Evolutionary conservation across 106 monocot species (phyloP), one percentile per base, ranked within the genome.

Genomic region (Triglochin maritima): DNA sequence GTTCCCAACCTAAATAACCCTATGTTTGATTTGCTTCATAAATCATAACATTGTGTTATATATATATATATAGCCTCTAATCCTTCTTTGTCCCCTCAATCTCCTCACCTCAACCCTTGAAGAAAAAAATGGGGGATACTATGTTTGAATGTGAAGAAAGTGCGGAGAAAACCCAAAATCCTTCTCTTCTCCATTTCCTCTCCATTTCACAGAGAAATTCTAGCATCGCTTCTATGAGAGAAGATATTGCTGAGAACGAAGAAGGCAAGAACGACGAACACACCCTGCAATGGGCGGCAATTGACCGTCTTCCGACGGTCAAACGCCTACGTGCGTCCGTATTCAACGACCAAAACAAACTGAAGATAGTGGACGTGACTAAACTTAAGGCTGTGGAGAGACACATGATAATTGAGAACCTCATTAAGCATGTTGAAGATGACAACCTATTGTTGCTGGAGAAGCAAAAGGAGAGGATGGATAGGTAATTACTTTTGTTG

Each of bases 221-320:
- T 2, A 47, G 71, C 7, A 53, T 14, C 8, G 15, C 17, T 6
- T 68, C 78, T 9, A 29, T 17, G 9, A 63, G 59, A 53, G 73
- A 72, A 4, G 47, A 63, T 4, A 65, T 68, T 3, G 64, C 69
- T 15, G 85, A 29, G 29, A 29, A 86, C 46, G 45, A n/a, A 9
- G 84, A 87, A 49, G n/a, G n/a, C n/a, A n/a, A n/a, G n/a, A n/a
- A 86, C 46, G 45, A n/a, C 12, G 84, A 87, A 49, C 67, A 77
- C 7, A 69, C 84, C 67, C 49, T 77, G 29, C 72, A 80, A 50
- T 91, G 84, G 87, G 81, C 87, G 12, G 80, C 65, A 3, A 76
- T 84, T 12, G 80, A 91, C 56, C 78, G 85, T 29, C 69, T 85
- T 9, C 81, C 85, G 0, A 76, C 81, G 6, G 42, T 62, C 4